Base-by-base conservation (phyloP, 2,329 filamentous ascomycete genomes). In the Venturia oleaginea region DNA sequence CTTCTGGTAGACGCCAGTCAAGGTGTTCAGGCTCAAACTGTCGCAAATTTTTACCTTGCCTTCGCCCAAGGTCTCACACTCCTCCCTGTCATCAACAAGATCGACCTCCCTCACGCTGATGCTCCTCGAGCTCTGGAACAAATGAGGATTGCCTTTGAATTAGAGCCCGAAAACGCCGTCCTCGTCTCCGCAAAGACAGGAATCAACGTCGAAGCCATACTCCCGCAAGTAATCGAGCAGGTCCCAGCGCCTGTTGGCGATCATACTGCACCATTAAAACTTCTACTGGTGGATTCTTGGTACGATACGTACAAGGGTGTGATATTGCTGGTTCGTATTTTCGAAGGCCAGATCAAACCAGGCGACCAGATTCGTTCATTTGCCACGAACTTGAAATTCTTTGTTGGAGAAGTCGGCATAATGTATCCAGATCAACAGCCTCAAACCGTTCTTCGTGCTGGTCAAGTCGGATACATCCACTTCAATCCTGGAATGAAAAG, bases 401-500 rank as follows among this genome's bases (percentile, higher is more conserved):
- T 86, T 8, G 92, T 97, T 5, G 94, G 94, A 17, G 93, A 99
- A 75, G 93, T 99, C 0, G 94, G 94, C 42, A 97, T 99, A 68
- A 94, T 97, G 84, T 91, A 97, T 71, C 94, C 94, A 0, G 82
- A 90, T 54, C 90, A 92, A 71, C 93, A 89, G 0, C 85, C 92
- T 0, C 92, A 96, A 75, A 86, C 83, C 1, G 80, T 86, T 8
- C 80, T 99, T 62, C 87, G 92, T 4, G 93, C 94, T 0, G 94
- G 94, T 0, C 94, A 99, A 76, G 91, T 99, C 2, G 94, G 94
- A 61, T 99, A 99, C 72, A 86, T 99, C 51, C 92, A 89, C 77
- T 97, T 99, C 81, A 99, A 97, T 72, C 94, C 94, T 0, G 94
- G 93, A 64, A 99, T 99, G 94, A 97, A 97, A 80, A 87, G 85